Evolutionary conservation across 2,329 filamentous ascomycete species (phyloP).

Genomic region (Exophiala sideris): DNA sequence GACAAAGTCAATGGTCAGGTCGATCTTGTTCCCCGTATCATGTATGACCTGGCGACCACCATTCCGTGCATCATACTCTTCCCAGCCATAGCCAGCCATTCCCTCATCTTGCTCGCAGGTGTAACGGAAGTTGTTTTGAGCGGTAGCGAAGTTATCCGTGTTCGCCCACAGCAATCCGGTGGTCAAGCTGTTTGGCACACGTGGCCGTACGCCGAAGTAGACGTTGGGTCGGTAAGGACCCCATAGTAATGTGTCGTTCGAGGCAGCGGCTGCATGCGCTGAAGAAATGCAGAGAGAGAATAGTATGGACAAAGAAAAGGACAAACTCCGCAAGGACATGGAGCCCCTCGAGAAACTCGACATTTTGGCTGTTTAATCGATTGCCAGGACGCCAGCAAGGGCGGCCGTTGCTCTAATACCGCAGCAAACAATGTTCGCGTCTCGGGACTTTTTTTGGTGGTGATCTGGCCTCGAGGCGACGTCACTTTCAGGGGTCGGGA

Average conservation of each 20-base stretch:
- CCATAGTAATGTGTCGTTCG: slow-evolving; percentile 87
- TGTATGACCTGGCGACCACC: slow-evolving; percentile 89
- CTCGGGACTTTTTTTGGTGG: neutral
- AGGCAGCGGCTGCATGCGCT: neutral
- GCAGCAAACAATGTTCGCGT: neutral
- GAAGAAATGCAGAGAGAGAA: slow-evolving; percentile 4
- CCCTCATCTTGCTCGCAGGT: slow-evolving; percentile 94
- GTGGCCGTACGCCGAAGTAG: slow-evolving; percentile 86
- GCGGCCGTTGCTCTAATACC: neutral
- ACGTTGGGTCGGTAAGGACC: slow-evolving; percentile 91
- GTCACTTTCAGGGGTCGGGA: neutral
- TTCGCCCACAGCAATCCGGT: slow-evolving; percentile 85
- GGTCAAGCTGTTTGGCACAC: slow-evolving; percentile 75
- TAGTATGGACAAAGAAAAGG: slow-evolving; percentile 4
- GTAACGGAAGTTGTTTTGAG: slow-evolving; percentile 61
- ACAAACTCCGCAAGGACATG: neutral
- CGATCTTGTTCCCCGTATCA: slow-evolving; percentile 80
- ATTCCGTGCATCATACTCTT: slow-evolving; percentile 85
- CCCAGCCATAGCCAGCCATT: slow-evolving; percentile 96
- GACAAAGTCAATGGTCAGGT: slow-evolving; percentile 89
- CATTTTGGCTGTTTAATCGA: slow-evolving; percentile 3
- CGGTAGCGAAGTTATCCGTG: slow-evolving; percentile 65
- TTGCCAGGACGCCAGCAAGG: neutral
- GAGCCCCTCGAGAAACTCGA: slow-evolving; percentile 11
- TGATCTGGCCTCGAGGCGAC: slow-evolving; percentile 1